Percentiles rank a stretch among this genome's conserved stretches.
Conservation (phyloP, 495 filamentous ascomycete species). For the Friedmanniomyces simplex region DNA sequence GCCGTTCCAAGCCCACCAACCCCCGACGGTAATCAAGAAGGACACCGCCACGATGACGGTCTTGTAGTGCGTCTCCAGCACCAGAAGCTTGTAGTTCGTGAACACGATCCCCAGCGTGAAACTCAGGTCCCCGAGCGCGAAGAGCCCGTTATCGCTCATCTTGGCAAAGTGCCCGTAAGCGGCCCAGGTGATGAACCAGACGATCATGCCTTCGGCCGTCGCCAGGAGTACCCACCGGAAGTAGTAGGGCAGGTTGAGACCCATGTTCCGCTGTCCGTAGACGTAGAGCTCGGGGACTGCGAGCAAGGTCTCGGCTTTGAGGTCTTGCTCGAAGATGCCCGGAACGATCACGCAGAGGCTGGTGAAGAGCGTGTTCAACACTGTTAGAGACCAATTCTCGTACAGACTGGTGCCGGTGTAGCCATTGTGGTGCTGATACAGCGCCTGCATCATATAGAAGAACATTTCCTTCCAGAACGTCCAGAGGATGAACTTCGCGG, state of each 20-base stretch:
- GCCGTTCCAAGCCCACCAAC: constrained; percentile 85
- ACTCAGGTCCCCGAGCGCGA: constrained; percentile 66
- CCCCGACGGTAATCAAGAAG: constrained; percentile 57
- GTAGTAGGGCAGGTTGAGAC: constrained; percentile 69
- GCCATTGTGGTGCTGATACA: constrained; percentile 75
- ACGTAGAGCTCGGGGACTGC: constrained; percentile 86
- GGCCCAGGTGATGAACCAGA: constrained; percentile 65
- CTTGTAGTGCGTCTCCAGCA: constrained; percentile 80
- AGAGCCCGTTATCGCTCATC: constrained; percentile 61
- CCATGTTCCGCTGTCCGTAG: constrained; percentile 68
- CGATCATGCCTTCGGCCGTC: constrained; percentile 63
- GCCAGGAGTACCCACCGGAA: constrained; percentile 75
- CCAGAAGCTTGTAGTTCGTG: constrained; percentile 76
- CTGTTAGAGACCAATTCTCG: constrained; percentile 75
- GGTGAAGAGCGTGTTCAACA: constrained; percentile 97
- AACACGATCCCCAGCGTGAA: constrained; percentile 66
- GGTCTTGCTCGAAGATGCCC: constrained; percentile 85
- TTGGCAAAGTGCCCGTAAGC: constrained; percentile 56
- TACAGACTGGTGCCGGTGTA: constrained; percentile 88
- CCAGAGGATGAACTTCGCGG: constrained; percentile 74
- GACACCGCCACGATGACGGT: constrained; percentile 54
- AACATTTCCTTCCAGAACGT: constrained; percentile 23
- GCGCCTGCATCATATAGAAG: constrained; percentile 81
- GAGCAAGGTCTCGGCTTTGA: constrained; percentile 66
- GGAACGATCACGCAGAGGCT: constrained; percentile 80